Conservation (phyloP, 164 flowering plant genomes). For the Pachysandra terminalis region DNA sequence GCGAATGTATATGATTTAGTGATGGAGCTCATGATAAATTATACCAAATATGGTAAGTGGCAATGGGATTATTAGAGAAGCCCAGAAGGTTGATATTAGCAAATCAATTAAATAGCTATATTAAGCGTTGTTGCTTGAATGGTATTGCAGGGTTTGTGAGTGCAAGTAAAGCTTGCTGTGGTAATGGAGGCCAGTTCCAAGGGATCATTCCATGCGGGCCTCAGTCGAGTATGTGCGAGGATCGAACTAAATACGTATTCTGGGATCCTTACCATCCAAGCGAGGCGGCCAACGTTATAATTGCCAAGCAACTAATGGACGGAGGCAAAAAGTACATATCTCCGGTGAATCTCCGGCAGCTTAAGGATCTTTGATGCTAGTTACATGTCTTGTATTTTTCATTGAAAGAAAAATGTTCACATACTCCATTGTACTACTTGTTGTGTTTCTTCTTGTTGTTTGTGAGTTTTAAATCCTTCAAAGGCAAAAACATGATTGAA, state of each 20-base stretch:
- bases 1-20: constrained; percentile 87
- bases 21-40: constrained; percentile 72
- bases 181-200: constrained; percentile 82
- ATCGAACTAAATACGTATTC: constrained; percentile 68
- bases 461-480: too few relatives aligned
- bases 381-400: too few relatives aligned
- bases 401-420: too few relatives aligned
- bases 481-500: too few relatives aligned
- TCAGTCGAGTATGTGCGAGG: constrained; percentile 63
- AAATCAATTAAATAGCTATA: too few relatives aligned
- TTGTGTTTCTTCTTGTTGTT: too few relatives aligned
- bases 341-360: constrained; percentile 78
- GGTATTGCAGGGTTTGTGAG: constrained; percentile 64
- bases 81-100: too few relatives aligned
- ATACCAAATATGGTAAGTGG: constrained; percentile 56
- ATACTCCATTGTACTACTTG: too few relatives aligned
- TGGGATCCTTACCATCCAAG: constrained; percentile 99
- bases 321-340: constrained; percentile 58
- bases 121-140: too few relatives aligned
- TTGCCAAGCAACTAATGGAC: constrained; percentile 74
- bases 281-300: constrained; percentile 80
- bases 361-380: constrained; percentile 24
- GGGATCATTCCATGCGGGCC: constrained; percentile 95
- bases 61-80: neutral
- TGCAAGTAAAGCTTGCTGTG: constrained; percentile 80